Evolutionary conservation across 345 rosid genomes (phyloP), one percentile per base, ranked within the genome.

Genomic region (Anacardium occidentale): DNA sequence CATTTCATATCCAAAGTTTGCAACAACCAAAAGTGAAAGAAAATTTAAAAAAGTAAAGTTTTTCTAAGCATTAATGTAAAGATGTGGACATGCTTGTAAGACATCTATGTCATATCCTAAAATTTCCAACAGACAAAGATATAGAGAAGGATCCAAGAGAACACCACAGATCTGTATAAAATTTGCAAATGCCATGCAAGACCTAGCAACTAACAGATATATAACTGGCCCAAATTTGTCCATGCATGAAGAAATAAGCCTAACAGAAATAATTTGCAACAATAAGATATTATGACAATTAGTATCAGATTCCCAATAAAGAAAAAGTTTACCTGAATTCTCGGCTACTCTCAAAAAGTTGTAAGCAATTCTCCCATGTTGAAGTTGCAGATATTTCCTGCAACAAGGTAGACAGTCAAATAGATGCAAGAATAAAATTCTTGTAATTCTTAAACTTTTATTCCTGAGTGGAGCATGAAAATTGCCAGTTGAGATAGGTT

Each of bases 341-440:
- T 68, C 85, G 87, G 81, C 91, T 87, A 69, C 81, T 86, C 79
- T 91, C 90, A 34, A 95, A 80, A 65, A 87, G 86, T 72, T 77
- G 82, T 85, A 78, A 86, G 73, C 83, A 85, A 13, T 83, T 82
- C 75, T 91, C 99, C 99, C 99, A 95, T 56, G 86, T 78, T 64
- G 99, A 95, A 72, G 93, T 81, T 72, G 84, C 78, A 52, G 85
- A 82, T 80, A 95, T 86, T 67, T 91, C 94, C 99, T 95, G 83
- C 75, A 78, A 75, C 55, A 74, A 67, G 71, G 52, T 55, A 62
- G 74, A 61, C 62, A 56, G 69, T 66, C 72, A 78, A 62, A 78
- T 68, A 60, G 71, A 66, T 61, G 68, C 69, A 57, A 71, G 15
- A 48, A 63, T 80, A 13, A 69, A 74, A 63, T 50, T 75, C 45